Percentiles rank a stretch among this genome's conserved stretches.
phyloP scores from a whole-genome alignment of 805 yeast species.

The Kodamaea sagamina region DNA sequence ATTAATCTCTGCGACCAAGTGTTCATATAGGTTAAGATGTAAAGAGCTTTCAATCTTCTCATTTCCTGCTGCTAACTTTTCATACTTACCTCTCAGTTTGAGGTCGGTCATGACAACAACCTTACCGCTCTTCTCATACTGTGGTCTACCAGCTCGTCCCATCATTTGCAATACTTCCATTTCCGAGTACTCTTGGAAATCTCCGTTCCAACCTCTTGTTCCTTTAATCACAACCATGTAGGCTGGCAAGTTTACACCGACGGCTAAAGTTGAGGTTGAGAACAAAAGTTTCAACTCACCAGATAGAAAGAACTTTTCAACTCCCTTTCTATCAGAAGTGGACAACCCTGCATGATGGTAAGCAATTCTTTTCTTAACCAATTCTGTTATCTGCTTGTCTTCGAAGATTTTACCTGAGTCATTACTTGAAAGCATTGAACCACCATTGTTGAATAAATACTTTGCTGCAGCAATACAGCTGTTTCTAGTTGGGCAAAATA shows the following conservation, averaged over 20 bases:
- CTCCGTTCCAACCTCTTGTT: conserved; percentile 57
- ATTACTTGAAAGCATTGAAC: not conserved
- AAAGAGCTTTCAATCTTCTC: conserved; percentile 49
- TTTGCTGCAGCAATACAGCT: conserved; percentile 51
- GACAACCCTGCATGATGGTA: conserved; percentile 63
- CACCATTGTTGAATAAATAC: conserved; percentile 27
- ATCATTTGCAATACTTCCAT: conserved; percentile 47
- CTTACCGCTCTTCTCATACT: conserved; percentile 52
- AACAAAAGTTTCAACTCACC: conserved; percentile 50
- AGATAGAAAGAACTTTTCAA: conserved; percentile 47
- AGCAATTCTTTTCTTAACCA: conserved; percentile 42
- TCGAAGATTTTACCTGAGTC: conserved; percentile 12
- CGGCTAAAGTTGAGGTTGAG: conserved; percentile 61
- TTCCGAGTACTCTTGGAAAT: conserved; percentile 55
- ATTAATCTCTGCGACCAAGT: conserved; percentile 18
- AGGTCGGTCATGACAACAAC: conserved; percentile 51
- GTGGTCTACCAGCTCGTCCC: conserved; percentile 67
- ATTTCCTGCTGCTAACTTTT: conserved; percentile 28
- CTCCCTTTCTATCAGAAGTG: conserved; percentile 43
- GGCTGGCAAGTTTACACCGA: conserved; percentile 64
- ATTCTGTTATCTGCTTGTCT: conserved; percentile 29
- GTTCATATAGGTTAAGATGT: conserved; percentile 15
- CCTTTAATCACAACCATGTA: conserved; percentile 63
- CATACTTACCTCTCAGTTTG: conserved; percentile 38
- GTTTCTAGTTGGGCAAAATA: conserved; percentile 57